phyloP scores from a whole-genome alignment of 2,329 filamentous ascomycete genomes.

The Penicillium janthinellum region DNA sequence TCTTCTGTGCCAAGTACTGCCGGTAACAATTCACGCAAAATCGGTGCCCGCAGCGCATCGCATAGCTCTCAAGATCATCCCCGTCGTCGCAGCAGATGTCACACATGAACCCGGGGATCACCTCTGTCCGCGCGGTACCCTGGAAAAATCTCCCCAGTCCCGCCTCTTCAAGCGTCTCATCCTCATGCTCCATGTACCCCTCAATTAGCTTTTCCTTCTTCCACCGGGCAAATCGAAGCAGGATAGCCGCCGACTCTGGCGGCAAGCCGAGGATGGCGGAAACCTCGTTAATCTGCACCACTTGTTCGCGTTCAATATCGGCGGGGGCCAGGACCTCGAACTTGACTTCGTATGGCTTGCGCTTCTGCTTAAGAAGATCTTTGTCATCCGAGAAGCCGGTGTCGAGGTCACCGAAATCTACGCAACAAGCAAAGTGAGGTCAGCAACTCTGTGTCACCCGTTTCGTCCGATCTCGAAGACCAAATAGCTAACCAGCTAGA shows the following conservation, averaged over 20 bases:
- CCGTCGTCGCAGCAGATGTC: constrained; percentile 96
- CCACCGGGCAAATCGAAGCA: constrained; percentile 88
- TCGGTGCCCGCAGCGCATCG: constrained; percentile 91
- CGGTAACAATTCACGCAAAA: constrained; percentile 92
- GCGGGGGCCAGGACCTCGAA: constrained; percentile 77
- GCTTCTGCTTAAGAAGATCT: constrained; percentile 70
- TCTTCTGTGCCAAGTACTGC: constrained; percentile 90
- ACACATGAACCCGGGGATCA: constrained; percentile 77
- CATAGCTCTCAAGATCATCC: constrained; percentile 75
- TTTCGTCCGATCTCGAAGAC: neutral
- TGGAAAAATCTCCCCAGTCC: constrained; percentile 71
- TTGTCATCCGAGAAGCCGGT: constrained; percentile 67
- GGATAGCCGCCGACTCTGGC: constrained; percentile 85
- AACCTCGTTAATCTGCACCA: constrained; percentile 83
- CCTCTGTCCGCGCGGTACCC: constrained; percentile 67
- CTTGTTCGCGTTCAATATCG: constrained; percentile 84
- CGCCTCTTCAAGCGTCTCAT: constrained; percentile 78
- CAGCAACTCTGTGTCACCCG: neutral
- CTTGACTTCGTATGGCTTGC: constrained; percentile 77
- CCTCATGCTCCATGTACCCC: constrained; percentile 88
- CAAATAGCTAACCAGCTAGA: neutral
- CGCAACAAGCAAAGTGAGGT: constrained; percentile 7
- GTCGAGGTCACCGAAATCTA: constrained; percentile 62
- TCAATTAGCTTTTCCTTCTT: constrained; percentile 95
- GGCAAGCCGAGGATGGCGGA: constrained; percentile 87